Conservation (phyloP, 306 rosid genomes). For the Prosopis cineraria region DNA sequence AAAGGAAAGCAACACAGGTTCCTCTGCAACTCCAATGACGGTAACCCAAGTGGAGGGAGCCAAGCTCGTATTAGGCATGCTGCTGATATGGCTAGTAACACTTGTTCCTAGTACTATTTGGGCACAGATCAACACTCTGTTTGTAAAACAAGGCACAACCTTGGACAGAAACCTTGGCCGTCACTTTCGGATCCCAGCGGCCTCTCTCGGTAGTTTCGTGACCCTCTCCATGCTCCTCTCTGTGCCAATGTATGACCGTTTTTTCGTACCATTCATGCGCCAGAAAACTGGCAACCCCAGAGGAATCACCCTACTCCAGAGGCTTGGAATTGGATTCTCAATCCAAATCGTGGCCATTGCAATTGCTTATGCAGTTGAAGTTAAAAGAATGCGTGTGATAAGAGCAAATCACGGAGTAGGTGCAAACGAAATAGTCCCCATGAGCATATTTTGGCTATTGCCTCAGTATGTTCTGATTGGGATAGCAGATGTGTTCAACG, state of each 20-base stretch:
- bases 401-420: conserved; percentile 40
- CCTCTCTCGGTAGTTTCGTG: conserved; percentile 70
- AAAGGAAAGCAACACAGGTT: conserved; percentile 20
- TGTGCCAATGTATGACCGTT: conserved; percentile 75
- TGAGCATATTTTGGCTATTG: conserved; percentile 70
- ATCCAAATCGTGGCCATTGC: conserved; percentile 67
- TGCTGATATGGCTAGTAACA: conserved; percentile 62
- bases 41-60: conserved; percentile 92
- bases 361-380: conserved; percentile 68
- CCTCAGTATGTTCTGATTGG: conserved; percentile 91
- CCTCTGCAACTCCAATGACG: conserved; percentile 50
- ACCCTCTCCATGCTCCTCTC: conserved; percentile 75
- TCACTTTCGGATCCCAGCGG: conserved; percentile 74
- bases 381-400: conserved; percentile 62
- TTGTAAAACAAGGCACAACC: conserved; percentile 93
- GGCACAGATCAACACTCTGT: conserved; percentile 81
- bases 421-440: conserved; percentile 61
- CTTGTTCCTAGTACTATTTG: conserved; percentile 81
- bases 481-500: conserved; percentile 74
- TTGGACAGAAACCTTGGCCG: conserved; percentile 64
- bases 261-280: conserved; percentile 67
- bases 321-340: conserved; percentile 82
- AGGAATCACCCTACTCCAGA: conserved; percentile 85
- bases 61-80: conserved; percentile 75
- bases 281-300: conserved; percentile 70